Evolutionary conservation across 208 protist genomes (phyloP).

Genomic region (Leishmania turanica): DNA sequence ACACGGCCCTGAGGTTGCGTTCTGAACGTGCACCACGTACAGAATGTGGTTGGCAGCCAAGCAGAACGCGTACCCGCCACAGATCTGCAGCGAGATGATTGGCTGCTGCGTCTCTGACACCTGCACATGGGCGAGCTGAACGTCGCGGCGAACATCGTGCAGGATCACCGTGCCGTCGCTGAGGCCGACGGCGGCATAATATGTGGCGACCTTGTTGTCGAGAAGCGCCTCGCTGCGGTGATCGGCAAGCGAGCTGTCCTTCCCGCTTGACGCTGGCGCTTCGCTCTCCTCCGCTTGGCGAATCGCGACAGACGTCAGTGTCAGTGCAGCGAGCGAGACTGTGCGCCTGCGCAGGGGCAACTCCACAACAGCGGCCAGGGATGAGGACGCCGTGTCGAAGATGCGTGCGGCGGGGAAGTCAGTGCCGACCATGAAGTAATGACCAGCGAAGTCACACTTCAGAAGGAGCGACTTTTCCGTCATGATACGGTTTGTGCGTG

Average conservation of each 20-base stretch:
- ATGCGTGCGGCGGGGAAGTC: slow-evolving; percentile 81
- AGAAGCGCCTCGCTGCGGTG: slow-evolving; percentile 17
- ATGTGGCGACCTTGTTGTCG: slow-evolving; percentile 24
- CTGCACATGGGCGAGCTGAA: slow-evolving; percentile 44
- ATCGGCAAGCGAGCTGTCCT: neutral
- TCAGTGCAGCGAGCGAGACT: slow-evolving; percentile 50
- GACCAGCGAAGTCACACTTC: slow-evolving; percentile 44
- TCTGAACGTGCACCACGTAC: slow-evolving; percentile 46
- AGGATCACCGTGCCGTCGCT: slow-evolving; percentile 81
- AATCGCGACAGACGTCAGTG: slow-evolving; percentile 66
- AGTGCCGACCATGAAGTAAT: slow-evolving; percentile 75
- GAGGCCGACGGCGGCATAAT: slow-evolving; percentile 66
- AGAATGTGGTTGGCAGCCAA: slow-evolving; percentile 47
- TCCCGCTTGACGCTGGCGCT: neutral
- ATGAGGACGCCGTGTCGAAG: slow-evolving; percentile 68
- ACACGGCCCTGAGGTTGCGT: slow-evolving; percentile 26
- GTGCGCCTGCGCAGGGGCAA: slow-evolving; percentile 43
- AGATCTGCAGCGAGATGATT: slow-evolving; percentile 52
- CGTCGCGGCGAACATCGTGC: slow-evolving; percentile 67
- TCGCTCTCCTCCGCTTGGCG: neutral
- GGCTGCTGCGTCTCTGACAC: slow-evolving; percentile 71
- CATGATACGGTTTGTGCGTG: slow-evolving; percentile 34
- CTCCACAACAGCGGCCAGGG: slow-evolving; percentile 55
- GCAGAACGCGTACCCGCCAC: slow-evolving; percentile 51
- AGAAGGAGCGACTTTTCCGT: slow-evolving; percentile 76